Evolutionary conservation across 345 rosid species (phyloP).

Genomic region (Murraya paniculata): DNA sequence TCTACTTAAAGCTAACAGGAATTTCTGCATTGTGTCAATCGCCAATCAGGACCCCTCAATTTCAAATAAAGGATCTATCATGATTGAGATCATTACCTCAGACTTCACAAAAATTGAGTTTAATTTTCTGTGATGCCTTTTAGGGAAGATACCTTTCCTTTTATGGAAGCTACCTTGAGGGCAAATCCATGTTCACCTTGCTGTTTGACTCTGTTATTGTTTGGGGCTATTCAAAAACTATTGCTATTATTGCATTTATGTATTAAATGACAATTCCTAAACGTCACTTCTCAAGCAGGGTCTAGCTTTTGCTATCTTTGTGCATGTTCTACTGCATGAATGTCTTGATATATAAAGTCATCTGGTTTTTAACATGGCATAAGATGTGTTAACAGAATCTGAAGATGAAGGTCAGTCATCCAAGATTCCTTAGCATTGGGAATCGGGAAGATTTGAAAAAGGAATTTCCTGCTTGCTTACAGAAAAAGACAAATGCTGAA

Average conservation of each 20-base stretch:
- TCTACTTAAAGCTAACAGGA: neutral
- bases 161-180: too few species aligned
- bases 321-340: slow-evolving; percentile 9
- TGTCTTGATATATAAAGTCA: neutral
- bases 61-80: neutral
- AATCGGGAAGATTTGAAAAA: slow-evolving; percentile 43
- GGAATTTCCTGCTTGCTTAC: slow-evolving; percentile 66
- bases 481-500: slow-evolving; percentile 41
- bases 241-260: neutral
- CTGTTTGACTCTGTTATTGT: neutral
- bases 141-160: too few species aligned
- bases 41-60: neutral
- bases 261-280: neutral
- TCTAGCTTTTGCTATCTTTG: slow-evolving; percentile 8
- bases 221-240: neutral
- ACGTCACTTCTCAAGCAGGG: neutral
- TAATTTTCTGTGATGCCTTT: neutral
- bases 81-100: neutral
- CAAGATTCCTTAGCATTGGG: slow-evolving; percentile 67
- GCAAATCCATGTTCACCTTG: neutral
- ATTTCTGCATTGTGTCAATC: neutral
- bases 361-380: slow-evolving; percentile 4
- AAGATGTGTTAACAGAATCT: slow-evolving; percentile 58
- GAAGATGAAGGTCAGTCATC: slow-evolving; percentile 90
- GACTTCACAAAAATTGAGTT: neutral